Base-by-base conservation (phyloP, 306 rosid genomes). In the Gillenia trifoliata region DNA sequence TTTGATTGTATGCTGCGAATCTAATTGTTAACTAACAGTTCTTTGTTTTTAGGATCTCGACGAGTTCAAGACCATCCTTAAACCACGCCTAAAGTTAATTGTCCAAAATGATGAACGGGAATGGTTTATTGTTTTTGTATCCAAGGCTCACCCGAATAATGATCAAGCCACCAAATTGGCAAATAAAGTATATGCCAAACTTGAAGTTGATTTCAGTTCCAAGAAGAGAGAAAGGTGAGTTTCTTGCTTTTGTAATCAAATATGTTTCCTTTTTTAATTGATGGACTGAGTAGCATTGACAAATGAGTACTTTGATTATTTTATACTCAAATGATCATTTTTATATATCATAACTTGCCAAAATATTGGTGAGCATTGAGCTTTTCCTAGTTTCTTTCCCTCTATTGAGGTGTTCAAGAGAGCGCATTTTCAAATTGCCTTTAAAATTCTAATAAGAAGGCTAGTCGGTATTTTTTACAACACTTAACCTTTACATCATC, bases 41-140 rank as follows among this genome's bases (percentile, higher is more conserved):
- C 59, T 71, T 71, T 69, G 83, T 80, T 56, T 12, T 12, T 81
- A 92, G 99, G 99, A 92, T 86, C 92, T 95, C 68, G 98, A 95
- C 77, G 99, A 95, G 87, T 95, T 95, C 82, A 95, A 87, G 88
- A 90, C 91, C 79, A 95, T 95, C 81, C 98, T 95, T 61, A 95
- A 95, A 86, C 98, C 99, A 22, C 97, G 99, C 77, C 80, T 95
- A 85, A 95, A 92, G 83, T 83, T 95, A 74, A 95, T 95, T 78
- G 91, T 86, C 85, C 99, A 94, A 87, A 95, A 92, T 92, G 99
- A 95, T 26, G 99, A 95, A 76, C 87, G 90, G 76, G 99, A 94
- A 77, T 94, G 99, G 99, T 95, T 95, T 82, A 89, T 95, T 77
- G 92, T 95, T 78, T 95, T 81, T 52, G 98, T 95, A 77, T 92